Evolutionary conservation across 257 asterid genomes (phyloP), one percentile per base, ranked within the genome.

Genomic region (Penstemon davidsonii): DNA sequence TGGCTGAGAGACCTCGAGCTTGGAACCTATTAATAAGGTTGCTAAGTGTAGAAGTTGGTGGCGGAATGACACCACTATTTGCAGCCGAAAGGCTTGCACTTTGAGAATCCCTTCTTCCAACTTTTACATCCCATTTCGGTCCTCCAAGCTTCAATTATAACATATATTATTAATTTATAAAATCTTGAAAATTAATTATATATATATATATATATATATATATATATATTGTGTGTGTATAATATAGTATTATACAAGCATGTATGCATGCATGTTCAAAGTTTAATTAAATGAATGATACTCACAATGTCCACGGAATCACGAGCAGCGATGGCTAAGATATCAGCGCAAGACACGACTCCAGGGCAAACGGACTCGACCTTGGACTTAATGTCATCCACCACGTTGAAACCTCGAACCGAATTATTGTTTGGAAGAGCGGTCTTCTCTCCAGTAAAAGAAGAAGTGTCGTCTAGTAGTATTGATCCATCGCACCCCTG

Each of bases 401-500:
- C 56, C 0, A 86, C 83, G 7, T 78, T 11, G 52, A 62, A 76
- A 19, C 92, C 92, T 36, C 92, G 72, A 0, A 79, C 7, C 0
- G 92, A 86, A 13, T 80, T 72, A 4, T 10, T 67, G 73, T 86
- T 86, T 3, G 87, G 87, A 3, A 2, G 3, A 0, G 89, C 87
- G 8, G 76, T 72, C 59, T 86, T 68, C 69, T 86, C 92, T 8
- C 92, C 92, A 0, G 4, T 57, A 44, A 73, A 69, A 0, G 84
- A 64, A 1, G 86, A 19, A 2, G 83, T 86, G 69, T 82, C 88
- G 13, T 86, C 83, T 11, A 86, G 47, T 2, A 86, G 77, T 41
- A 86, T 19, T 0, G 92, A 86, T 38, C 78, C 92, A 54, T 86
- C 92, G 49, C 92, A 86, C 3, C 92, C 92, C 92, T 86, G 43